Percentiles rank a stretch among this genome's conserved stretches.
Evolutionary conservation across 371 early-diverging fungal species (phyloP).

Genomic region (Circinella umbellata): DNA sequence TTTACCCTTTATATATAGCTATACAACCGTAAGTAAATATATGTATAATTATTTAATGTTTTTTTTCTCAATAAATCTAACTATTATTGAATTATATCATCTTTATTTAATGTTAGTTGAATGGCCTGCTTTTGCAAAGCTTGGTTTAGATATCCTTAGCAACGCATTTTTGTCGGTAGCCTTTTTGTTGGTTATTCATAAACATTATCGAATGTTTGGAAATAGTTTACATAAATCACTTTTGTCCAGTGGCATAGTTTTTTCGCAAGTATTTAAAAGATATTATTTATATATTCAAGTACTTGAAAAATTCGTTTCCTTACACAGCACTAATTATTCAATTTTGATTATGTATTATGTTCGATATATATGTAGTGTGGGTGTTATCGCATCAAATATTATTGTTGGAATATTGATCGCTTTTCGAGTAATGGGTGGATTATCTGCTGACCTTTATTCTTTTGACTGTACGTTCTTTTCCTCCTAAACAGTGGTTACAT

Average conservation of each 20-base stretch:
- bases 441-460: slow-evolving; percentile 49
- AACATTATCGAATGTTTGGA: slow-evolving; percentile 42
- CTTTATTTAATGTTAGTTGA: slow-evolving; percentile 27
- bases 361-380: slow-evolving; percentile 26
- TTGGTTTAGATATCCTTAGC: slow-evolving; percentile 44
- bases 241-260: slow-evolving; percentile 41
- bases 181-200: slow-evolving; percentile 41
- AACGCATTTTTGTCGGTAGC: slow-evolving; percentile 46
- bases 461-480: slow-evolving; percentile 44
- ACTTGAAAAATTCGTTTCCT: neutral
- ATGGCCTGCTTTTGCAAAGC: slow-evolving; percentile 55
- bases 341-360: neutral
- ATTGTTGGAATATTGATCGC: slow-evolving; percentile 44
- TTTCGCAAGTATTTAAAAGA: slow-evolving; percentile 35
- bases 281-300: no score
- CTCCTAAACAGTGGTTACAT: no score
- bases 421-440: slow-evolving; percentile 32
- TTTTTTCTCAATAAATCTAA: no score
- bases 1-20: slow-evolving; percentile 22
- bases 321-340: neutral
- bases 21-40: slow-evolving; percentile 32
- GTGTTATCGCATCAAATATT: slow-evolving; percentile 48
- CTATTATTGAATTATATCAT: neutral
- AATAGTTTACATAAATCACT: slow-evolving; percentile 42
- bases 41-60: no score